phyloP scores from a whole-genome alignment of 78 protist genomes.

The Dictyostelium intermedium region DNA sequence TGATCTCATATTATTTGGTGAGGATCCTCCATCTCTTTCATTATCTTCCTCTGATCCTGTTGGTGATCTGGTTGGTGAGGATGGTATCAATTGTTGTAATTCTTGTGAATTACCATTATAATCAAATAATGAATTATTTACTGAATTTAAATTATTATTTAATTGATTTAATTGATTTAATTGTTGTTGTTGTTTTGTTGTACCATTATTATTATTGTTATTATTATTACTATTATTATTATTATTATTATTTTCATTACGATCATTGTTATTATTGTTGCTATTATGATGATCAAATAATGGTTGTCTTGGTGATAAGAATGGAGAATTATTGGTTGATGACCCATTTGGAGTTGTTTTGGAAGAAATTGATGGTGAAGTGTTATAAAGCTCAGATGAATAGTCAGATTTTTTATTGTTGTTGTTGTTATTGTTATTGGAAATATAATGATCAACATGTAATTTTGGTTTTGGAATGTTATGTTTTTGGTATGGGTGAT shows the following conservation, averaged over 20 bases:
- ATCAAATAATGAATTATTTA: background rate
- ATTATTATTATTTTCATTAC: background rate
- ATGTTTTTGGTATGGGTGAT: conserved; percentile 11
- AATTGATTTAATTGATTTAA: conserved; percentile 8
- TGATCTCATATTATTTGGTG: conserved; percentile 22
- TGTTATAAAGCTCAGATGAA: background rate
- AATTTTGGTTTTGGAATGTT: background rate
- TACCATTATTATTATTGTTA: background rate
- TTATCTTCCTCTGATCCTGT: background rate
- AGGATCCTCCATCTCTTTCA: background rate
- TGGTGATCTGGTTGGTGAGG: conserved; percentile 12
- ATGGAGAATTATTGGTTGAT: conserved; percentile 31
- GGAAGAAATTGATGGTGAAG: conserved; percentile 25
- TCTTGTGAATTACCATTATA: background rate
- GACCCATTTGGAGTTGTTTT: conserved; percentile 70
- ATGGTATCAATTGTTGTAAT: background rate
- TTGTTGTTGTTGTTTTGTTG: background rate
- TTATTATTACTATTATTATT: background rate
- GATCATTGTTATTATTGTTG: background rate
- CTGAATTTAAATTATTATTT: background rate
- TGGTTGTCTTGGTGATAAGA: conserved; percentile 41
- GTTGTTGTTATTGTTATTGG: background rate
- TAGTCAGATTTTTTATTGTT: background rate
- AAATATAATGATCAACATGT: background rate
- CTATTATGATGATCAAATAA: background rate